Percentiles rank a stretch among this genome's conserved stretches.
Evolutionary conservation across 2,329 filamentous ascomycete genomes (phyloP).

Genomic region (Sporothrix protearum): DNA sequence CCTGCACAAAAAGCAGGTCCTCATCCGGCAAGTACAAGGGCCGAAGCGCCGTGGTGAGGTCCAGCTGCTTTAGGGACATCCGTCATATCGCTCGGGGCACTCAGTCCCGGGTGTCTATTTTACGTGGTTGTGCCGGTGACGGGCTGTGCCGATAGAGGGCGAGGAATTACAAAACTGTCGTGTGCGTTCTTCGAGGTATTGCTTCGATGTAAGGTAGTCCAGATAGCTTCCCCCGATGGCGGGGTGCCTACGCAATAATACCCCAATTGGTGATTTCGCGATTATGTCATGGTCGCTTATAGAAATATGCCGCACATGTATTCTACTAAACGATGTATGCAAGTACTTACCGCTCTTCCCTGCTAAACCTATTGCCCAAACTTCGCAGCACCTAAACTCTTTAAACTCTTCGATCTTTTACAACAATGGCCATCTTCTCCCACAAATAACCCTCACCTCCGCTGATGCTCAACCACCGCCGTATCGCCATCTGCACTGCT

Average conservation of each 20-base stretch:
- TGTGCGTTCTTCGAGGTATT: background rate
- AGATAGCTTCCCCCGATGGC: slow-evolving; percentile 13
- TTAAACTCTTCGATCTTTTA: background rate
- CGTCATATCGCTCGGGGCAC: slow-evolving; percentile 54
- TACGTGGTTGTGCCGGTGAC: background rate
- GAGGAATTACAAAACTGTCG: background rate
- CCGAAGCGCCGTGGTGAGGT: slow-evolving; percentile 93
- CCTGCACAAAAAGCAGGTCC: slow-evolving; percentile 91
- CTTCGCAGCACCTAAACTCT: no score
- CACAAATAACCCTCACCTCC: background rate
- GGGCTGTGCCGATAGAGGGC: background rate
- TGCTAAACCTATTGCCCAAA: no score
- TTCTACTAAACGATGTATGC: background rate
- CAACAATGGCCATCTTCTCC: background rate
- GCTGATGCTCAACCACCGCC: background rate
- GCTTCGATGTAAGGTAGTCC: background rate
- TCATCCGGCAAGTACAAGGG: slow-evolving; percentile 91
- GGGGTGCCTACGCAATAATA: slow-evolving; percentile 15
- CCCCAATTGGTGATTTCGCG: background rate
- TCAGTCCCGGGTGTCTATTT: slow-evolving; percentile 28
- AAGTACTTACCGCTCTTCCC: background rate
- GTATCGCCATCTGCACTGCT: slow-evolving; percentile 24
- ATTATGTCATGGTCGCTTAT: slow-evolving; percentile 12
- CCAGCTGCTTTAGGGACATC: slow-evolving; percentile 96
- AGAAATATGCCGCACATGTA: background rate